Evolutionary conservation across 257 asterid species (phyloP), one percentile per base, ranked within the genome.

Genomic region (Gardenia jasminoides): DNA sequence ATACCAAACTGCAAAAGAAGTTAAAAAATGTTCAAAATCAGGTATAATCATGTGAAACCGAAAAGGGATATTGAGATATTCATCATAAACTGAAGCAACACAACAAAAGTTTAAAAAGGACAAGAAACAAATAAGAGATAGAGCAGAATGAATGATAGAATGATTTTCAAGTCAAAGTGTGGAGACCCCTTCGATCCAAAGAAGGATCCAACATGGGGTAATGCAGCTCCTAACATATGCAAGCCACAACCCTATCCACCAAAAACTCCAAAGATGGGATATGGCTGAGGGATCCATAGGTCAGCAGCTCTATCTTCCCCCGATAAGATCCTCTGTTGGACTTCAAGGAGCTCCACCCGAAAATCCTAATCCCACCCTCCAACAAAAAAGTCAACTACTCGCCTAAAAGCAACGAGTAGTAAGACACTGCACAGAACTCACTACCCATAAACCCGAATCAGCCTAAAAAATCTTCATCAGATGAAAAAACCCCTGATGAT

Each of bases 161-260:
- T 1, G 33, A 22, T 46, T 6, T 1, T 15, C 4, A n/a, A 9
- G 26, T 33, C 75, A 75, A 77, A 82, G 89, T 74, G 91, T 86
- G 91, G 93, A 89, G 93, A 97, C 90, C 98, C 97, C 98, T 93
- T 93, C 98, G 91, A 93, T 93, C 98, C 98, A 93, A 93, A 93
- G 41, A 90, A 84, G 88, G 91, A 59, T 85, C 70, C 31, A 77
- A 84, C 90, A 64, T n/a, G 80, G 81, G 89, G 69, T 16, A 84
- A 88, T 82, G 75, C n/a, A 92, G 98, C 96, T 89, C 96, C 93
- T 72, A 84, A 84, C 80, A 82, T 91, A 93, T 92, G 96, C 92
- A 93, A 88, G 85, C 98, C 98, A 86, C 90, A 93, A 88, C 36
- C 83, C 91, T 67, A 87, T 90, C 96, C 91, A 85, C 70, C 41